Base-by-base conservation (phyloP, 352 stramenopile genomes). In the Phytophthora rubi region DNA sequence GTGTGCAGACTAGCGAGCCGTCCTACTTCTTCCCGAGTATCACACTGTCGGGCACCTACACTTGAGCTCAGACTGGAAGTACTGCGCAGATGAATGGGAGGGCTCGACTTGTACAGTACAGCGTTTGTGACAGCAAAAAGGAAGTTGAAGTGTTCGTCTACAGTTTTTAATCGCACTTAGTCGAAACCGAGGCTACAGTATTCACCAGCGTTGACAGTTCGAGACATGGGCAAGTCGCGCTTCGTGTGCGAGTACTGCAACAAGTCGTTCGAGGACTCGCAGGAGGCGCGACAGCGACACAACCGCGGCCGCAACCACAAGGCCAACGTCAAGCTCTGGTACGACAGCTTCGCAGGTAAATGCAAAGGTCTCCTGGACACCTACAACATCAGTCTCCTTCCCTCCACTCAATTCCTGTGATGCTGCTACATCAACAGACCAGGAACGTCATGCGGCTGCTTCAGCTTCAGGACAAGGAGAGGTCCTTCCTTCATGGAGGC, bases 21-120 rank as follows among this genome's bases (percentile, higher is more conserved):
- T 93, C 86, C 32, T 96, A 94, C 53, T 96, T 91, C 70, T 94
- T 96, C 68, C 88, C 88, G 6, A 94, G 88, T 77, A 96, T 96
- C 71, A 93, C 87, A 18, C 55, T 96, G 48, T 89, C 85, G 1
- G 86, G 86, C 9, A 83, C 80, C 16, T 94, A 94, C 68, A 91
- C 82, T 28, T 92, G 89, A 61, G 35, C 6, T 44, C 16, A 10
- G 12, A 26, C 23, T 23, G 30, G 42, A 32, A 28, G 53, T 67
- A 59, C 15, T 66, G 47, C 59, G 18, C 30, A 62, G 23, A 53
- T 60, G 53, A n/a, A 47, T 53, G 32, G 16, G 9, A 67, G 33
- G 65, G 21, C 53, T 55, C 37, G 53, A 16, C 35, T 44, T 44
- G 35, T 44, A 44, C 35, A 44, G 1, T 44, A 44, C 35, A 42